phyloP scores from a whole-genome alignment of 805 yeast species.

The Nematodospora valgi region DNA sequence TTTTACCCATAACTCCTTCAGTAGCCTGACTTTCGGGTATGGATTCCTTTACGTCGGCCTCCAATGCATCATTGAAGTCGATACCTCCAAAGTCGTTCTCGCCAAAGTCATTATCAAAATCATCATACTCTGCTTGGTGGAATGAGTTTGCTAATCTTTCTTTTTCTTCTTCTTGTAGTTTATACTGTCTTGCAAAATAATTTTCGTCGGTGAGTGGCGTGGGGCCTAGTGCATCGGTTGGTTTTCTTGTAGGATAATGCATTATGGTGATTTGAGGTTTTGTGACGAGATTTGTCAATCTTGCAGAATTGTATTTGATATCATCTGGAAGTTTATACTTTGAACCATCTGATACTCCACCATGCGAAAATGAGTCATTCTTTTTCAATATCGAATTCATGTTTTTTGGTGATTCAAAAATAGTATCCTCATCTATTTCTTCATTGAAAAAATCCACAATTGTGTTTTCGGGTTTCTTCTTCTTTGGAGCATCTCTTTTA shows the following conservation, averaged over 20 bases:
- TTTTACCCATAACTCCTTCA: slow-evolving; percentile 13
- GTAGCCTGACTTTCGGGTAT: slow-evolving; percentile 9
- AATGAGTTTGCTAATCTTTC: slow-evolving; percentile 34
- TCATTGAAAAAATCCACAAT: slow-evolving; percentile 29
- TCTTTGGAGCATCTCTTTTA: neutral
- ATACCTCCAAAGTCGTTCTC: slow-evolving; percentile 35
- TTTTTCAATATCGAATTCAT: slow-evolving; percentile 12
- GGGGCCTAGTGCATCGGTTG: neutral
- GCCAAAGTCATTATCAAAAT: slow-evolving; percentile 31
- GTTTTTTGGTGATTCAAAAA: slow-evolving; percentile 32
- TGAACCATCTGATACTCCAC: too few species aligned
- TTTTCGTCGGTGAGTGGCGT: slow-evolving; percentile 55
- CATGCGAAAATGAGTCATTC: slow-evolving; percentile 5
- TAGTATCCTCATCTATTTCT: slow-evolving; percentile 29
- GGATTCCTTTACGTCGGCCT: slow-evolving; percentile 8
- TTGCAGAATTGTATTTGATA: slow-evolving; percentile 63
- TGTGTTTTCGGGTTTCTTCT: slow-evolving; percentile 19
- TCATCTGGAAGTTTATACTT: slow-evolving; percentile 66
- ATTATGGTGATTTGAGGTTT: slow-evolving; percentile 47
- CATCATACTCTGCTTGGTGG: slow-evolving; percentile 41
- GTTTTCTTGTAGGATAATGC: slow-evolving; percentile 12
- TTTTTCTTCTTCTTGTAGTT: slow-evolving; percentile 37
- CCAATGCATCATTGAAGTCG: slow-evolving; percentile 43
- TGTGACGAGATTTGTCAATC: slow-evolving; percentile 62
- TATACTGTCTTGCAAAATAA: slow-evolving; percentile 69